Evolutionary conservation across 139 green algal species (phyloP).

Genomic region (Picochlorum sp.): DNA sequence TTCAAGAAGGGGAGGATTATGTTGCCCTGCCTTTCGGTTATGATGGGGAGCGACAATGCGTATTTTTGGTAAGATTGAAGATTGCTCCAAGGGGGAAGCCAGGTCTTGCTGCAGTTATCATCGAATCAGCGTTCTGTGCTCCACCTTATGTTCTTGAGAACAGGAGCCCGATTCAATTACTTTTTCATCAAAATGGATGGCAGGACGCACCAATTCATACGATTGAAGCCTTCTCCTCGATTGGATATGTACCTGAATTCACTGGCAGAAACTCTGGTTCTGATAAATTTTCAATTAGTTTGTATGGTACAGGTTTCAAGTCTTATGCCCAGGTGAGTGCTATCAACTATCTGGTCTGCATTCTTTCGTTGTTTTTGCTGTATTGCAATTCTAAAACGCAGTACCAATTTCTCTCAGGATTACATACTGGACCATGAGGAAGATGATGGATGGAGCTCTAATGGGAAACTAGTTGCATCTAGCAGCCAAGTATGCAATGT

Average conservation of each 20-base stretch:
- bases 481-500: background rate
- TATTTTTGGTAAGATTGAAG: slow-evolving; percentile 4
- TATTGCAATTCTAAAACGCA: no score
- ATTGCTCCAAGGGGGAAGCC: slow-evolving; percentile 19
- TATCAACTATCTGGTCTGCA: no score
- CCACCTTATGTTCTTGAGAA: slow-evolving; percentile 55
- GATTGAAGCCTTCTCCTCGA: slow-evolving; percentile 31
- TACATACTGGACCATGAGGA: no score
- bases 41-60: background rate
- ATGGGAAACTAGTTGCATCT: slow-evolving; percentile 13
- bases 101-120: slow-evolving; percentile 36
- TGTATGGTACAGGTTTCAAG: no score
- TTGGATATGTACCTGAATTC: slow-evolving; percentile 19
- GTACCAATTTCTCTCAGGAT: no score
- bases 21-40: background rate
- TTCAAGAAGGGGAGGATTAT: background rate
- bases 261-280: no score
- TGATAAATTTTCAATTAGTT: no score
- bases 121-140: slow-evolving; percentile 34
- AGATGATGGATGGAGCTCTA: background rate
- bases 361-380: no score
- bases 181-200: slow-evolving; percentile 34
- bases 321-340: no score
- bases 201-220: slow-evolving; percentile 28
- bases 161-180: slow-evolving; percentile 28